Evolutionary conservation across 257 asterid species (phyloP).

Genomic region (Ajuga chamaepitys): DNA sequence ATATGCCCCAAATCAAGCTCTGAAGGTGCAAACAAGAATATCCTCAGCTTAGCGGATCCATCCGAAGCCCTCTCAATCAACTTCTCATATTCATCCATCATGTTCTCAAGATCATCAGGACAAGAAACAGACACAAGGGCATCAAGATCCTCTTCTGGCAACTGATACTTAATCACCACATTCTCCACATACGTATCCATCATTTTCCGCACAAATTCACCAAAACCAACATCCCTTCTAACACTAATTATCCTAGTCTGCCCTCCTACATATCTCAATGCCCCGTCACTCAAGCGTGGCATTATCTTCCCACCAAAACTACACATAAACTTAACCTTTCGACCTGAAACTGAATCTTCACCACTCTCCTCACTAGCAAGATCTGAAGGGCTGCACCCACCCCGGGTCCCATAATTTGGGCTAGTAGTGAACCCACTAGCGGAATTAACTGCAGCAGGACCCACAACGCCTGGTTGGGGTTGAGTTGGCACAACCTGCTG

Average conservation of each 20-base stretch:
- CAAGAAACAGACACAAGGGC: slow-evolving; percentile 93
- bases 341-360: slow-evolving; percentile 59
- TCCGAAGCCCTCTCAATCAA: slow-evolving; percentile 63
- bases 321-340: slow-evolving; percentile 79
- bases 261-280: slow-evolving; percentile 92
- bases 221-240: slow-evolving; percentile 52
- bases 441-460: slow-evolving; percentile 27
- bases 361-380: slow-evolving; percentile 63
- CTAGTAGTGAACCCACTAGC: slow-evolving; percentile 26
- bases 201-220: slow-evolving; percentile 64
- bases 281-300: slow-evolving; percentile 87
- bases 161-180: slow-evolving; percentile 80
- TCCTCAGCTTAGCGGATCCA: slow-evolving; percentile 85
- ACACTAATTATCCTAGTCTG: slow-evolving; percentile 84
- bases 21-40: slow-evolving; percentile 73
- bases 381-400: slow-evolving; percentile 41
- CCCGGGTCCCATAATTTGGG: slow-evolving; percentile 26
- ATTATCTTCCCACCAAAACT: slow-evolving; percentile 95
- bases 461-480: slow-evolving; percentile 26
- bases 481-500: slow-evolving; percentile 48
- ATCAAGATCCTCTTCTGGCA: slow-evolving; percentile 97
- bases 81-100: slow-evolving; percentile 97
- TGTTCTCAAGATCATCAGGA: slow-evolving; percentile 90
- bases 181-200: slow-evolving; percentile 43
- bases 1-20: slow-evolving; percentile 51